These are phyloP conservation scores for Cyclotella kingstonii DNA, from an alignment of 108 stramenopile species.

Conservation along the genomic window DNA sequence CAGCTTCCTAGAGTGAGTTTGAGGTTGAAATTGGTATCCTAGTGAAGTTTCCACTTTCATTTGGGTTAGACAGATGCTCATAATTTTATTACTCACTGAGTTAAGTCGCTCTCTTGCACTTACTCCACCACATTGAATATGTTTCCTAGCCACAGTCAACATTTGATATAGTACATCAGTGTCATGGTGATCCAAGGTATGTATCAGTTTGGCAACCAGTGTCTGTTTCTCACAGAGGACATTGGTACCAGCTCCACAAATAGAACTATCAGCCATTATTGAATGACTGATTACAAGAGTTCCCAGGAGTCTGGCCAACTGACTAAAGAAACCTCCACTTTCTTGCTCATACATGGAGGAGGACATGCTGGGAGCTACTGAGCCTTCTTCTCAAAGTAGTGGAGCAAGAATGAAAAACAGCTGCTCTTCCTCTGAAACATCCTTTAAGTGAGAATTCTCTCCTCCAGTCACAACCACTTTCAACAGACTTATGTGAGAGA, in stretches of 20 bases:
- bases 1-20: too few species aligned
- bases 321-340: slow-evolving; percentile 38
- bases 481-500: too few species aligned
- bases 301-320: slow-evolving; percentile 71
- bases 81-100: too few species aligned
- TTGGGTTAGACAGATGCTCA: too few species aligned
- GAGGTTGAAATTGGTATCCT: too few species aligned
- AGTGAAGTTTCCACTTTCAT: too few species aligned
- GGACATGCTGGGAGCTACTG: slow-evolving; percentile 22
- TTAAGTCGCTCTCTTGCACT: too few species aligned
- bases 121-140: slow-evolving; percentile 66
- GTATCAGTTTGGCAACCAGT: slow-evolving; percentile 88
- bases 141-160: slow-evolving; percentile 63
- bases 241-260: too few species aligned
- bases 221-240: slow-evolving; percentile 71
- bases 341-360: slow-evolving; percentile 17
- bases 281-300: slow-evolving; percentile 54
- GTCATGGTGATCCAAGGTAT: slow-evolving; percentile 79
- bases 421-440: slow-evolving; percentile 70
- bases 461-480: slow-evolving; percentile 56
- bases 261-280: slow-evolving; percentile 5
- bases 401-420: slow-evolving; percentile 90
- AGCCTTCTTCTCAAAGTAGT: slow-evolving; percentile 70
- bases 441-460: slow-evolving; percentile 39
- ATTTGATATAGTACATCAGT: slow-evolving; percentile 88